A percentile compares a stretch with the other conserved stretches of the same genome.
phyloP scores from a whole-genome alignment of 495 filamentous ascomycete species.

The Aspergillus sparsus region DNA sequence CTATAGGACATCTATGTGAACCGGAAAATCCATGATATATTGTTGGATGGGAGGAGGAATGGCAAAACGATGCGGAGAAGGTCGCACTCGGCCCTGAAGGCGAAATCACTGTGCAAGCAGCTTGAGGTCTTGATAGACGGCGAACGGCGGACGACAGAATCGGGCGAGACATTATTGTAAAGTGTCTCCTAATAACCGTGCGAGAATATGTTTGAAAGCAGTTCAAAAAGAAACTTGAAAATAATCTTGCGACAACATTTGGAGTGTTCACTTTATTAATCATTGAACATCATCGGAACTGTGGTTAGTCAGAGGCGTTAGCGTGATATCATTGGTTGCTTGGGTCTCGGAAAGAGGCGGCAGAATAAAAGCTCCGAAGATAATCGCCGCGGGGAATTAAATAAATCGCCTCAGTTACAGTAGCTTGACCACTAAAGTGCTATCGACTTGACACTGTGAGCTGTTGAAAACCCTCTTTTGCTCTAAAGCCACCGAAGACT shows the following conservation, averaged over 20 bases:
- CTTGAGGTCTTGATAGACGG: constrained; percentile 26
- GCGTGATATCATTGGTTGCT: constrained; percentile 37
- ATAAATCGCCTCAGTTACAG: neutral
- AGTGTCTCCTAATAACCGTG: neutral
- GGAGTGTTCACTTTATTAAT: constrained; percentile 25
- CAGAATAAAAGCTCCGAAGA: constrained; percentile 31
- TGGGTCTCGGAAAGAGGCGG: constrained; percentile 24
- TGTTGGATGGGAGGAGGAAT: constrained; percentile 14
- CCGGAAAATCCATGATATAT: neutral
- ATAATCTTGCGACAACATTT: constrained; percentile 10
- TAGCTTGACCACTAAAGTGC: neutral
- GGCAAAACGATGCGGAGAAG: constrained; percentile 41
- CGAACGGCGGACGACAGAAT: constrained; percentile 28
- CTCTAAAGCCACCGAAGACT: too few species aligned
- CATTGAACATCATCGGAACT: constrained; percentile 12
- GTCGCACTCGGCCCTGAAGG: constrained; percentile 30
- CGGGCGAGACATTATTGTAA: constrained; percentile 33
- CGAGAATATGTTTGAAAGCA: neutral
- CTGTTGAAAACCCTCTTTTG: neutral
- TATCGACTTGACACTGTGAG: neutral
- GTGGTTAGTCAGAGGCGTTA: constrained; percentile 36
- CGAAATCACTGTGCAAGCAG: constrained; percentile 26
- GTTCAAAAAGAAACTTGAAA: neutral
- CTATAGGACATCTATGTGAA: neutral
- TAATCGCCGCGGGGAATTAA: constrained; percentile 25